phyloP scores from a whole-genome alignment of 1,284 basidiomycete species.

The Boletus smithii region DNA sequence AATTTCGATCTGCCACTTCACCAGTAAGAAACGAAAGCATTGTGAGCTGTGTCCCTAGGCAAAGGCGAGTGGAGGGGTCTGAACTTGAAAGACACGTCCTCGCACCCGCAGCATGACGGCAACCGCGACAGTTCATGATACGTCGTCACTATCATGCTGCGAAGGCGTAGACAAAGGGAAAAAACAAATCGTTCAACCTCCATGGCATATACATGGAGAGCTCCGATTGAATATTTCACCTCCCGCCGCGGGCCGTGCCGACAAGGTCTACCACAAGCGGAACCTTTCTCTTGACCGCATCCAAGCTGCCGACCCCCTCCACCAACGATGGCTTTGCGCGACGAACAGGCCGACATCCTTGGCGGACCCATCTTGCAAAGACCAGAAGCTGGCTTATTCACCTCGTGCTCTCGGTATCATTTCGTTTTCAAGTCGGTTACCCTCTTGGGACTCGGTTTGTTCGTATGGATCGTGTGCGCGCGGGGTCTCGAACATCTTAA shows the following conservation, averaged over 20 bases:
- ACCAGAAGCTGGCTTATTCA: slow-evolving; percentile 31
- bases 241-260: slow-evolving; percentile 24
- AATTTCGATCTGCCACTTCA: slow-evolving; percentile 53
- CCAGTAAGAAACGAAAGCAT: slow-evolving; percentile 75
- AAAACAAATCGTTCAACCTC: no score
- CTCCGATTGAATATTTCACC: slow-evolving; percentile 28
- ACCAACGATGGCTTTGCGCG: slow-evolving; percentile 45
- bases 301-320: slow-evolving; percentile 19
- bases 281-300: slow-evolving; percentile 17
- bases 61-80: slow-evolving; percentile 57
- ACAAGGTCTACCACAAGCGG: slow-evolving; percentile 7
- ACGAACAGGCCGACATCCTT: slow-evolving; percentile 63
- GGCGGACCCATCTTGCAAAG: slow-evolving; percentile 50
- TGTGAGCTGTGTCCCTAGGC: slow-evolving; percentile 65
- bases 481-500: slow-evolving; percentile 43
- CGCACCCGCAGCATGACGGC: not conserved
- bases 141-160: not conserved
- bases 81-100: no score
- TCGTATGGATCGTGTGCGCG: slow-evolving; percentile 32
- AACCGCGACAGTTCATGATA: not conserved
- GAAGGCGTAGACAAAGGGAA: not conserved
- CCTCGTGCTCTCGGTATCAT: slow-evolving; percentile 36
- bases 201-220: not conserved
- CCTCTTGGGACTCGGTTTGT: slow-evolving; percentile 36
- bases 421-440: slow-evolving; percentile 38